Conservation (phyloP, 345 rosid species). For the Citrus australasica region DNA sequence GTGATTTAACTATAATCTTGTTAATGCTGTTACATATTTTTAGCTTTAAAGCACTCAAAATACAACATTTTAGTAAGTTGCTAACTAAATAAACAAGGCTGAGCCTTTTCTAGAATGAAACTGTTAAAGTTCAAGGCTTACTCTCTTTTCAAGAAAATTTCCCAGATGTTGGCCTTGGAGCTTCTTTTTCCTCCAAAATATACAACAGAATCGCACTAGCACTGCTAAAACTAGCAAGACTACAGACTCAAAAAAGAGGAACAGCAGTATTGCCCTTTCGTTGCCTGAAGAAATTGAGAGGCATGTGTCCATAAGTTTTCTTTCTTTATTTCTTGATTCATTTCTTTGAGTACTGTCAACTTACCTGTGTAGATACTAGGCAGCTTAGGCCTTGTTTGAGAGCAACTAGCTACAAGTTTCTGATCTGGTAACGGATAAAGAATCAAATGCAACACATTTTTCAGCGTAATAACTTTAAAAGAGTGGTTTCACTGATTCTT, state of each 20-base stretch:
- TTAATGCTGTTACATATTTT: background rate
- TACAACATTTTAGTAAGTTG: background rate
- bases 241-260: constrained; percentile 63
- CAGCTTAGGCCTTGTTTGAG: constrained; percentile 44
- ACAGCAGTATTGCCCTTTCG: constrained; percentile 44
- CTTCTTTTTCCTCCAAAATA: constrained; percentile 89
- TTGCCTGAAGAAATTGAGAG: constrained; percentile 38
- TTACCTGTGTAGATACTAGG: constrained; percentile 49
- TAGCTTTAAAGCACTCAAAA: background rate
- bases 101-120: background rate
- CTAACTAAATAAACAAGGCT: background rate
- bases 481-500: background rate
- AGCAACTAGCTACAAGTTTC: constrained; percentile 65
- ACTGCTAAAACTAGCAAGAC: constrained; percentile 51
- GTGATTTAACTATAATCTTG: background rate
- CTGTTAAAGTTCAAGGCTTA: constrained; percentile 19
- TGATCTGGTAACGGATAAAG: constrained; percentile 34
- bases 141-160: constrained; percentile 68
- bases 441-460: background rate
- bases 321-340: background rate
- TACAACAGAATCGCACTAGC: constrained; percentile 68
- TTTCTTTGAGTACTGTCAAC: background rate
- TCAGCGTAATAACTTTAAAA: background rate
- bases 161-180: constrained; percentile 56
- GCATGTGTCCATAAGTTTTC: background rate